phyloP scores from a whole-genome alignment of 495 filamentous ascomycete species.

The Daldinia loculata region DNA sequence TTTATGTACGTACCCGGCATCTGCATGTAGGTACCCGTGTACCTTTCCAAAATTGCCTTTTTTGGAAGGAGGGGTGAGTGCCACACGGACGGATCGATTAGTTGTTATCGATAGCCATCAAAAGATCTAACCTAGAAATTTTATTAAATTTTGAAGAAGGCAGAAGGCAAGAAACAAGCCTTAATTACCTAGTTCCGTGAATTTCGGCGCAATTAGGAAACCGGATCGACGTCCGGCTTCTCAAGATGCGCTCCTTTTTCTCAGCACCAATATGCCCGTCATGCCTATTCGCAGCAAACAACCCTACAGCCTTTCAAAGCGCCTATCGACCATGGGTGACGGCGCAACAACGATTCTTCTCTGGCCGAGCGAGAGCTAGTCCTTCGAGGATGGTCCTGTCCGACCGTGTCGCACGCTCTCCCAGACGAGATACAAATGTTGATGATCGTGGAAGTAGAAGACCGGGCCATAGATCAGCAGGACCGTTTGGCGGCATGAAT shows the following conservation, averaged over 20 bases:
- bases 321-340: constrained; percentile 46
- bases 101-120: background rate
- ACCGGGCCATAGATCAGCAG: constrained; percentile 52
- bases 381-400: constrained; percentile 84
- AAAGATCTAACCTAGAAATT: background rate
- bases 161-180: background rate
- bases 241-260: constrained; percentile 35
- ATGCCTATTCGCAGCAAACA: constrained; percentile 36
- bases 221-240: background rate
- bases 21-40: background rate
- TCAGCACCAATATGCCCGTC: constrained; percentile 45
- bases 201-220: constrained; percentile 6
- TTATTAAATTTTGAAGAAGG: background rate
- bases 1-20: background rate
- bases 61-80: background rate
- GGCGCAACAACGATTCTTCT: constrained; percentile 49
- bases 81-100: too few species aligned
- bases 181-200: background rate
- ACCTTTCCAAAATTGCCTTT: background rate
- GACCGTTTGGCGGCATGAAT: constrained; percentile 85
- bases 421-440: constrained; percentile 49
- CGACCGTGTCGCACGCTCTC: constrained; percentile 67
- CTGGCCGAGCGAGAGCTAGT: constrained; percentile 48
- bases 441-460: constrained; percentile 48
- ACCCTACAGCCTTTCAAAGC: constrained; percentile 11